phyloP scores from a whole-genome alignment of 495 filamentous ascomycete genomes.

The Penicillium atrosanguineum region DNA sequence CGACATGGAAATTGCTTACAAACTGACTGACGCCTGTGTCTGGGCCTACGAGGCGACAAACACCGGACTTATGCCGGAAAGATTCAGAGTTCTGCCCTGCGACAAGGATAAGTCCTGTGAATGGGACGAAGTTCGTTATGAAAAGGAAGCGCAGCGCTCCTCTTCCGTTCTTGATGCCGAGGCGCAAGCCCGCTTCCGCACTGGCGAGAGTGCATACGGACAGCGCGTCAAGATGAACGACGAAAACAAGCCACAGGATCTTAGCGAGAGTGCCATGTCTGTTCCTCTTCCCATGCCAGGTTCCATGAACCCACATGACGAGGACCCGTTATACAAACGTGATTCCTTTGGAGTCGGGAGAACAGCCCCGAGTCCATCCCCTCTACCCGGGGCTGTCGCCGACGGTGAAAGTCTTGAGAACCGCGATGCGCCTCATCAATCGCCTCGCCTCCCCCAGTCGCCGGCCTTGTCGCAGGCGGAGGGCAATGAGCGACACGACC shows the following conservation, averaged over 20 bases:
- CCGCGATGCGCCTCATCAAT: constrained; percentile 12
- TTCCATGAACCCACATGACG: constrained; percentile 25
- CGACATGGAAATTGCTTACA: constrained; percentile 78
- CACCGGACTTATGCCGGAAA: constrained; percentile 90
- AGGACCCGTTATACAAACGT: constrained; percentile 16
- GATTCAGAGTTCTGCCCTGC: constrained; percentile 64
- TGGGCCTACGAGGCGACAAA: constrained; percentile 85
- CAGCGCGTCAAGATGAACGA: constrained; percentile 24
- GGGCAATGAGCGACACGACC: constrained; percentile 40
- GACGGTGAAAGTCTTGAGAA: constrained; percentile 3
- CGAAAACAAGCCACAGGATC: constrained; percentile 4
- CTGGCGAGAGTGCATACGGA: constrained; percentile 24
- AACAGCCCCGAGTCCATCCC: neutral
- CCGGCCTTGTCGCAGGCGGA: constrained; percentile 11
- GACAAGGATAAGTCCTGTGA: constrained; percentile 61
- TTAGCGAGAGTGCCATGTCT: neutral
- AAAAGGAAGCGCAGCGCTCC: constrained; percentile 30
- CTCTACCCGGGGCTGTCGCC: neutral
- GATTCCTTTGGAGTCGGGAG: constrained; percentile 11
- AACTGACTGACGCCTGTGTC: constrained; percentile 88
- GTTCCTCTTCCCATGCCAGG: constrained; percentile 29
- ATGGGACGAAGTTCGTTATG: constrained; percentile 72
- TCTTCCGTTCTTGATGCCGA: constrained; percentile 49
- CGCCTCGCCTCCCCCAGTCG: constrained; percentile 10
- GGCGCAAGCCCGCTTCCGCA: constrained; percentile 28